A percentile compares a stretch with the other conserved stretches of the same genome.
phyloP scores from a whole-genome alignment of 192 early-diverging fungal genomes.

The Entomortierella parvispora region DNA sequence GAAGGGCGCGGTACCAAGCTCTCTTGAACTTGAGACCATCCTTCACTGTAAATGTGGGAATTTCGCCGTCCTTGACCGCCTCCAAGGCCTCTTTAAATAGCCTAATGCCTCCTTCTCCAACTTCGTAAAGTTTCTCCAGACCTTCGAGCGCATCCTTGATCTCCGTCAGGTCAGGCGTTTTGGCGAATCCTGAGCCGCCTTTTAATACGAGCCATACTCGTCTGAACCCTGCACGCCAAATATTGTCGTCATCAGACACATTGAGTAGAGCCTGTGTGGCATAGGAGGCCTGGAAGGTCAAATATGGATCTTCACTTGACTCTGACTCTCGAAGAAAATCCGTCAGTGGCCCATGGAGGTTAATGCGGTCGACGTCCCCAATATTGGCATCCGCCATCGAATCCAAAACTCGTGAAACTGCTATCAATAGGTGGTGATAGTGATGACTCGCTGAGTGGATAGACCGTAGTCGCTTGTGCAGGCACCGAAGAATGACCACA shows the following conservation, averaged over 20 bases:
- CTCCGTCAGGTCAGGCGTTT: not conserved
- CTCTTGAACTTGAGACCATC: conserved; percentile 12
- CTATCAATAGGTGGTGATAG: not conserved
- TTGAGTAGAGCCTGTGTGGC: conserved; percentile 4
- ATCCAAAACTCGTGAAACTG: conserved; percentile 5
- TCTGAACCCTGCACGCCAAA: conserved; percentile 8
- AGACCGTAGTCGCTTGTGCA: not conserved
- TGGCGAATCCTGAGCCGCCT: conserved; percentile 4
- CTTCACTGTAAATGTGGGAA: not conserved
- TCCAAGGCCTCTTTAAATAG: conserved; percentile 1
- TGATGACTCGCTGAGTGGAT: not conserved
- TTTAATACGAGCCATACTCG: not conserved
- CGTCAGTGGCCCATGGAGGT: conserved; percentile 9
- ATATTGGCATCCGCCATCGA: conserved; percentile 3
- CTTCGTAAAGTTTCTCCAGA: not conserved
- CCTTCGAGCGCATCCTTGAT: conserved; percentile 5
- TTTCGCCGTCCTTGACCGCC: not conserved
- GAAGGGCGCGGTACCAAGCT: conserved; percentile 6
- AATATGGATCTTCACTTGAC: not conserved
- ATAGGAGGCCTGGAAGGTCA: conserved; percentile 5
- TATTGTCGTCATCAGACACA: conserved; percentile 2
- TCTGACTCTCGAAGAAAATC: not conserved
- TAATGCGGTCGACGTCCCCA: conserved; percentile 2
- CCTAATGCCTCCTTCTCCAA: not conserved
- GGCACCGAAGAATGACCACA: not conserved